A percentile compares a stretch with the other conserved stretches of the same genome.
Evolutionary conservation across 2,329 filamentous ascomycete genomes (phyloP).

Genomic region (Cercospora sojina): DNA sequence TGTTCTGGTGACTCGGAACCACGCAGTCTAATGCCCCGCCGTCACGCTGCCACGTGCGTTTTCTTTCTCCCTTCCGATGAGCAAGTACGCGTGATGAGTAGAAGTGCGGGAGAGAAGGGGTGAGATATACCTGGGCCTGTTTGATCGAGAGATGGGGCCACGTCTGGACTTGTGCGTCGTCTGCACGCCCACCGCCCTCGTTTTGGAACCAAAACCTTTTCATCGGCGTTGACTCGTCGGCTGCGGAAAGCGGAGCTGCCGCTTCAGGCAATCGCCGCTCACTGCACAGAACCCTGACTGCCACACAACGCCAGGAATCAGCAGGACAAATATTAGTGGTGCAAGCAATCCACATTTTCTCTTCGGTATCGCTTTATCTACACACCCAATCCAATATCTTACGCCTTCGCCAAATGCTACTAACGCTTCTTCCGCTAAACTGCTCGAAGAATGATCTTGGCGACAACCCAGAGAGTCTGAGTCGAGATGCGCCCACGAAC

Average conservation of each 20-base stretch:
- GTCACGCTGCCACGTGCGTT: not conserved
- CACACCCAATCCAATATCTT: not conserved
- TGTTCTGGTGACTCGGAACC: not conserved
- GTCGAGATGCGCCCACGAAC: not conserved
- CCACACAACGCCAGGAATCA: not conserved
- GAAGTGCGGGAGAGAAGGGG: not conserved
- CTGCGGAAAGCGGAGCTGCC: conserved; percentile 2
- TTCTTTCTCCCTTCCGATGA: not conserved
- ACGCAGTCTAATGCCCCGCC: too few species aligned
- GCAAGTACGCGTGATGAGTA: not conserved
- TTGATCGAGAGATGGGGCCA: not conserved
- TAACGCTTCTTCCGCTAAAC: conserved; percentile 2
- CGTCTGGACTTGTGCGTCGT: not conserved
- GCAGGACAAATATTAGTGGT: not conserved
- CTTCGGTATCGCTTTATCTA: not conserved
- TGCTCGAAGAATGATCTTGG: conserved; percentile 3
- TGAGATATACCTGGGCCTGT: not conserved
- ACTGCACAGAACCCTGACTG: not conserved
- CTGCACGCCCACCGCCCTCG: not conserved
- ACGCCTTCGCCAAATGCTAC: conserved; percentile 6
- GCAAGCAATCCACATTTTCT: conserved; percentile 1
- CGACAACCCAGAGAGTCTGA: not conserved
- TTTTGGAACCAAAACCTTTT: not conserved
- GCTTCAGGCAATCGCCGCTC: not conserved
- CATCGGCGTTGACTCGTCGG: not conserved